phyloP scores from a whole-genome alignment of 805 yeast genomes.

The Nakazawaea ernobii region DNA sequence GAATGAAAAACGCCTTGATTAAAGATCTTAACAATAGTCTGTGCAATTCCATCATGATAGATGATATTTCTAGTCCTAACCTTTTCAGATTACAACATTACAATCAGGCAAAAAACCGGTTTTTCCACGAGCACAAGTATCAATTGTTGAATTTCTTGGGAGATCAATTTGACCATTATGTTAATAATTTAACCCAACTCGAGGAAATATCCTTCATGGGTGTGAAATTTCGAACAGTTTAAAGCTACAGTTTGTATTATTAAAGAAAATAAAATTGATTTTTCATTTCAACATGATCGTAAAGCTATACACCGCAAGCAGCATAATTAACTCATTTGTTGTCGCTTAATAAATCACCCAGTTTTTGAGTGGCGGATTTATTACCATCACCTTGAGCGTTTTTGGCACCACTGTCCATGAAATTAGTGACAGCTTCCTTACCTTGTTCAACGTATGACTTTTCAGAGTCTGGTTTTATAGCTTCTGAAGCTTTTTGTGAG shows the following conservation, averaged over 20 bases:
- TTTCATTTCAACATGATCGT: background rate
- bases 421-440: constrained; percentile 58
- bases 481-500: constrained; percentile 56
- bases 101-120: background rate
- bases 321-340: constrained; percentile 1
- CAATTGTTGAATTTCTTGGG: constrained; percentile 10
- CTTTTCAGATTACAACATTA: background rate
- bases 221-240: background rate
- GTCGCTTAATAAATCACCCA: constrained; percentile 49
- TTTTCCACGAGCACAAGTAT: constrained; percentile 3
- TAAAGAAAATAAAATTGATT: background rate
- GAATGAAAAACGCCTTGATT: background rate
- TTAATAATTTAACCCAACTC: background rate
- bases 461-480: constrained; percentile 59
- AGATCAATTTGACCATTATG: constrained; percentile 3
- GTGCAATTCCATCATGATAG: background rate
- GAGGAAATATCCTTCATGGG: constrained; percentile 1
- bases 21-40: constrained; percentile 5
- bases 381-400: constrained; percentile 50
- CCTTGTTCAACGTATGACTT: constrained; percentile 55
- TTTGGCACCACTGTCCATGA: constrained; percentile 53
- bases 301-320: background rate
- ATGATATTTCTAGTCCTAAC: constrained; percentile 1
- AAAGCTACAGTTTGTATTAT: background rate
- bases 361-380: constrained; percentile 59